Percentiles rank a stretch among this genome's conserved stretches.
Evolutionary conservation across 2,329 filamentous ascomycete genomes (phyloP).

Genomic region (Drechslerella dactyloides): DNA sequence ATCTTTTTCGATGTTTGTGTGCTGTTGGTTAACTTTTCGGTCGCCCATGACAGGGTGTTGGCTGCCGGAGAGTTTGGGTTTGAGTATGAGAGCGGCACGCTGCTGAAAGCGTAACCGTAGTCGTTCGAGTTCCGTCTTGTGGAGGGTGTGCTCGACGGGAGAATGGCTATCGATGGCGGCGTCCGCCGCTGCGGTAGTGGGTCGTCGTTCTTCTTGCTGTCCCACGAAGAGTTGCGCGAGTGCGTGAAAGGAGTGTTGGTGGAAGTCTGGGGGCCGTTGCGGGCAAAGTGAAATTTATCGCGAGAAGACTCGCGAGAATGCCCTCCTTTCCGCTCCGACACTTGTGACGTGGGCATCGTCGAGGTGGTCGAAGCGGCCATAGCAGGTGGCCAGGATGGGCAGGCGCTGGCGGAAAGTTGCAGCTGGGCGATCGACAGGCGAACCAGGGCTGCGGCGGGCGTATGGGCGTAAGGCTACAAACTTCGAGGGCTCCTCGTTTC

Average conservation of each 20-base stretch:
- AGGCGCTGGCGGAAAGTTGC: conserved; percentile 11
- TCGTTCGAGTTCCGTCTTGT: conserved; percentile 46
- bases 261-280: conserved; percentile 6
- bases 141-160: conserved; percentile 38
- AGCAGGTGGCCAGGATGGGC: neutral
- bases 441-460: conserved; percentile 6
- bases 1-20: conserved; percentile 39
- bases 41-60: conserved; percentile 35
- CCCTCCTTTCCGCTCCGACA: conserved; percentile 33
- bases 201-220: conserved; percentile 50
- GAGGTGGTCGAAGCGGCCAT: conserved; percentile 47
- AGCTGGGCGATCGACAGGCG: conserved; percentile 7
- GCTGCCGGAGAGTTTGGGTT: conserved; percentile 39
- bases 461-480: neutral
- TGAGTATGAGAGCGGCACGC: conserved; percentile 32
- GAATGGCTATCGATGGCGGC: conserved; percentile 37
- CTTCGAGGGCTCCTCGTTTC: too few relatives aligned
- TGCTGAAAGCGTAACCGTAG: conserved; percentile 29
- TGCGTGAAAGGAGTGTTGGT: conserved; percentile 16
- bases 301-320: conserved; percentile 44
- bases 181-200: conserved; percentile 31
- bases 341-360: conserved; percentile 38
- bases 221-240: conserved; percentile 44
- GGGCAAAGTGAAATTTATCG: conserved; percentile 26
- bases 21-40: conserved; percentile 30